Conservation (phyloP, 192 early-diverging fungal species). For the Podila minutissima region DNA sequence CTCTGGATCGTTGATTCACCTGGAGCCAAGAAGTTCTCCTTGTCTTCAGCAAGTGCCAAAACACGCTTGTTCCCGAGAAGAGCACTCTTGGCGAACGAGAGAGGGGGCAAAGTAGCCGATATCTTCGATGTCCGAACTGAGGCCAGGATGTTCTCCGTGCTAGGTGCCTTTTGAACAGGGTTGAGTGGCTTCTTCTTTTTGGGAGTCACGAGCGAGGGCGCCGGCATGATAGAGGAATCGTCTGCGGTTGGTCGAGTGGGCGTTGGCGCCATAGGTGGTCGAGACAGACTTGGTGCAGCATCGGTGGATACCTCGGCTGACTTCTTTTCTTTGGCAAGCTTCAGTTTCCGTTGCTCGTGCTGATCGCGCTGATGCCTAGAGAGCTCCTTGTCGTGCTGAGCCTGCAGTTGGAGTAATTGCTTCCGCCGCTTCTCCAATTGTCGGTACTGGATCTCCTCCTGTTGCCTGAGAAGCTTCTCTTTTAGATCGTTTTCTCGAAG, state of each 20-base stretch:
- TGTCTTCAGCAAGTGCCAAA: slow-evolving; percentile 19
- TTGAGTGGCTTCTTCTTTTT: slow-evolving; percentile 49
- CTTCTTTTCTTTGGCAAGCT: neutral
- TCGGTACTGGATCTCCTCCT: neutral
- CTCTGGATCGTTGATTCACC: neutral
- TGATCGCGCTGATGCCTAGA: neutral
- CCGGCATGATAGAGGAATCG: neutral
- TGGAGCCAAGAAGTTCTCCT: slow-evolving; percentile 20
- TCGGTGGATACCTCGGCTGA: too few relatives aligned
- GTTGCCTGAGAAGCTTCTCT: neutral
- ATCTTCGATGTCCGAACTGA: slow-evolving; percentile 19
- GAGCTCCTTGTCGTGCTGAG: neutral
- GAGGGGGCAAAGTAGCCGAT: slow-evolving; percentile 1
- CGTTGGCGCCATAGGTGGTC: too few relatives aligned
- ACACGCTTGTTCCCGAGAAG: slow-evolving; percentile 28
- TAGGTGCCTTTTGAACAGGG: slow-evolving; percentile 38
- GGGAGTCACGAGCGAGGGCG: slow-evolving; percentile 2
- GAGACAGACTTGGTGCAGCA: too few relatives aligned
- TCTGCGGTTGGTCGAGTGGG: neutral
- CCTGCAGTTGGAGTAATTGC: neutral
- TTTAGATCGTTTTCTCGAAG: slow-evolving; percentile 12
- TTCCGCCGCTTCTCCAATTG: neutral
- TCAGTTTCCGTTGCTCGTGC: neutral
- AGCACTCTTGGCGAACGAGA: slow-evolving; percentile 6
- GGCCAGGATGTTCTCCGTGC: slow-evolving; percentile 40